A percentile compares a stretch with the other conserved stretches of the same genome.
Conservation (phyloP, 23 red algal species). For the Gracilaria domingensis region DNA sequence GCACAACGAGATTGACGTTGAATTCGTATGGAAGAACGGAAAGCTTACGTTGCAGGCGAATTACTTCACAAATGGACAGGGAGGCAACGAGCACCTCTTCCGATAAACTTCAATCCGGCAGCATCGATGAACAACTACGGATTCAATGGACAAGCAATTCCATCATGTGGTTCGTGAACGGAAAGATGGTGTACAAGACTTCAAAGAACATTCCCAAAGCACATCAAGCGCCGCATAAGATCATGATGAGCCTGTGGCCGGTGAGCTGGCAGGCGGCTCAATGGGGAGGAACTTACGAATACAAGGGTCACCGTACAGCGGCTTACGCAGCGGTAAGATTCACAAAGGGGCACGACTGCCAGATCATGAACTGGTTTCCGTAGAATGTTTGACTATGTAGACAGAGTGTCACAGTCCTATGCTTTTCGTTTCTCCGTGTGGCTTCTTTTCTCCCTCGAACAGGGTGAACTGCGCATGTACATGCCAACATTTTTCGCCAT, state of each 20-base stretch:
- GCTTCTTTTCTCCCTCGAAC: background rate
- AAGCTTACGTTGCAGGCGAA: constrained; percentile 50
- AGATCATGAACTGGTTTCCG: constrained; percentile 28
- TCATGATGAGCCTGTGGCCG: constrained; percentile 62
- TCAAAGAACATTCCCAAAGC: constrained; percentile 41
- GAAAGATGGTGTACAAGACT: constrained; percentile 26
- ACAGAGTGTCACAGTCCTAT: background rate
- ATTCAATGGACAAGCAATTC: constrained; percentile 39
- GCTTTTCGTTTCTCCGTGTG: background rate
- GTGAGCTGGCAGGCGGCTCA: constrained; percentile 20
- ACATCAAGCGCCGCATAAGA: constrained; percentile 14
- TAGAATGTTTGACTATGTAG: background rate
- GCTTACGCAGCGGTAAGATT: constrained; percentile 30
- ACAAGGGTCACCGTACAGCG: constrained; percentile 7
- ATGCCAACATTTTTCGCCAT: background rate
- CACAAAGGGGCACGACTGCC: constrained; percentile 50
- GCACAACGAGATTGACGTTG: constrained; percentile 57
- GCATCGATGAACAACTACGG: constrained; percentile 43
- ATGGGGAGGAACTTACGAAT: constrained; percentile 35
- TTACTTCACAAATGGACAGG: constrained; percentile 55
- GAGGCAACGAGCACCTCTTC: constrained; percentile 35
- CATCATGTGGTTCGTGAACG: constrained; percentile 62
- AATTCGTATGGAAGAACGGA: constrained; percentile 42
- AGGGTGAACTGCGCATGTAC: background rate
- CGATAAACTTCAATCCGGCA: constrained; percentile 25